phyloP scores from a whole-genome alignment of 2,329 filamentous ascomycete species.

The Capronia epimyces region DNA sequence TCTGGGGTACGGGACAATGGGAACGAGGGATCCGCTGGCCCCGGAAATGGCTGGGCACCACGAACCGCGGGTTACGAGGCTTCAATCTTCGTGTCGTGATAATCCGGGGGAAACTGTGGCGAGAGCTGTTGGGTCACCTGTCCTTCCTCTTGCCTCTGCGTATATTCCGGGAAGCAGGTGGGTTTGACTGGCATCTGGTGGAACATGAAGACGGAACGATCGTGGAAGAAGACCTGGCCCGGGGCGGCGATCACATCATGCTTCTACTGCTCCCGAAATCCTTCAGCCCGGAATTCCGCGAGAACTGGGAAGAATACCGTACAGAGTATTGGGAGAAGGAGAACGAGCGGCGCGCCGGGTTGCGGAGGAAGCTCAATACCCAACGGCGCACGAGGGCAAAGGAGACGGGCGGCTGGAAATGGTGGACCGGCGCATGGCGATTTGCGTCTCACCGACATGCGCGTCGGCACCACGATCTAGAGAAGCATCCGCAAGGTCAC shows the following conservation, averaged over 20 bases:
- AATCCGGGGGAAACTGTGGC: constrained; percentile 74
- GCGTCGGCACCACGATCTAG: constrained; percentile 27
- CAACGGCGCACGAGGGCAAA: constrained; percentile 61
- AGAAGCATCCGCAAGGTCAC: constrained; percentile 31
- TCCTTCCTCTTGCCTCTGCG: constrained; percentile 71
- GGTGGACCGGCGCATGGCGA: constrained; percentile 72
- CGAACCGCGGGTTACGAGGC: constrained; percentile 80
- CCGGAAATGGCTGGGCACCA: constrained; percentile 78
- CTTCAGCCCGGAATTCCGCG: constrained; percentile 87
- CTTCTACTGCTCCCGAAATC: constrained; percentile 86
- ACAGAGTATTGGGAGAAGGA: constrained; percentile 96
- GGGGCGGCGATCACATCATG: constrained; percentile 87
- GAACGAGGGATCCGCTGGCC: constrained; percentile 93
- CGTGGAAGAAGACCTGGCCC: constrained; percentile 83
- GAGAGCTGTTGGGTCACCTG: constrained; percentile 66
- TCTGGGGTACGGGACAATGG: constrained; percentile 96
- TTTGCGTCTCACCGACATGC: constrained; percentile 31
- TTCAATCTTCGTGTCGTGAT: constrained; percentile 98
- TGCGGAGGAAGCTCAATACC: constrained; percentile 65
- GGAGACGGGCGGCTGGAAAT: constrained; percentile 67
- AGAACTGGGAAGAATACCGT: constrained; percentile 94
- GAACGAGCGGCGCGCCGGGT: constrained; percentile 74
- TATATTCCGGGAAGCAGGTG: constrained; percentile 49
- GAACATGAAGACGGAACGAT: constrained; percentile 52
- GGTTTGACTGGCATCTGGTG: constrained; percentile 68